phyloP scores from a whole-genome alignment of 73 alveolate genomes.

The Stentor roeselii region DNA sequence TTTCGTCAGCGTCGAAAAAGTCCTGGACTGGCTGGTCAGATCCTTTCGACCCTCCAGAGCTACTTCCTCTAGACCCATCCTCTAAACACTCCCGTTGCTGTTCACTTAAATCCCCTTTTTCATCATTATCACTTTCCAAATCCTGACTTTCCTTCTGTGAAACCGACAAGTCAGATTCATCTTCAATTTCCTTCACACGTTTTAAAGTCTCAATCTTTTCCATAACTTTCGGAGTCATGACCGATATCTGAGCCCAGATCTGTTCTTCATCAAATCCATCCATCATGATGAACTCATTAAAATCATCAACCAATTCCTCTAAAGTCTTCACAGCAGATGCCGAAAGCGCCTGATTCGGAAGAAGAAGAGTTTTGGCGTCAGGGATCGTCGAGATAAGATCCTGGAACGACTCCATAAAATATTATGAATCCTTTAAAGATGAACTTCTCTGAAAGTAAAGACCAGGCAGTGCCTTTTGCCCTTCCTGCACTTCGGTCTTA shows the following conservation, averaged over 20 bases:
- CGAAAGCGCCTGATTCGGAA: background rate
- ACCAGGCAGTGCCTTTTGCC: constrained; percentile 4
- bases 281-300: background rate
- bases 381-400: background rate
- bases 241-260: background rate
- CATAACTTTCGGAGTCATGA: background rate
- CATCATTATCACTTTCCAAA: background rate
- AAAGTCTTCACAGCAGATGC: background rate
- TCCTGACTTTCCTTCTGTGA: background rate
- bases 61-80: background rate
- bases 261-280: constrained; percentile 13
- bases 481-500: background rate
- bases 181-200: background rate
- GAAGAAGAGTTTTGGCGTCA: background rate
- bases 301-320: background rate
- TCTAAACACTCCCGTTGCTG: background rate
- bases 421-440: background rate
- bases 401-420: background rate
- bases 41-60: background rate
- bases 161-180: background rate
- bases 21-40: background rate
- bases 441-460: background rate
- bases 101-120: background rate
- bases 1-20: constrained; percentile 19
- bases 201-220: background rate